phyloP scores from a whole-genome alignment of 1,139 yeast genomes.

The Starmera stellimalicola region DNA sequence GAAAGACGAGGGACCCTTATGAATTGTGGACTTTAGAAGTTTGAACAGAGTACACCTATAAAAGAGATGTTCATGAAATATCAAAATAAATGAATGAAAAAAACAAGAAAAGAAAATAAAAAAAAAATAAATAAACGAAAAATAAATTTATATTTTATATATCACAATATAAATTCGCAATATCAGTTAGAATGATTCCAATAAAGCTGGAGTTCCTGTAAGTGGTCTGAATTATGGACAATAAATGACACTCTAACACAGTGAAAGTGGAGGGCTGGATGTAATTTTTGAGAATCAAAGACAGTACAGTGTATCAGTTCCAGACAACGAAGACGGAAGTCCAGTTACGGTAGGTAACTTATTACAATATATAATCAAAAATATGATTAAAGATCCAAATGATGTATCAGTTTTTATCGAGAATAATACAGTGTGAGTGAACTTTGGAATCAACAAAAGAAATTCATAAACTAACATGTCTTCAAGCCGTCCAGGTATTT shows the following conservation, averaged over 20 bases:
- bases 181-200: too few relatives aligned
- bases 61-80: too few relatives aligned
- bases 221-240: neutral
- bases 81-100: too few relatives aligned
- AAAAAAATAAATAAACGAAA: too few relatives aligned
- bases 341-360: constrained; percentile 5
- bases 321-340: constrained; percentile 3
- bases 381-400: constrained; percentile 49
- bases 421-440: constrained; percentile 42
- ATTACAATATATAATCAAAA: constrained; percentile 34
- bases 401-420: constrained; percentile 73
- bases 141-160: too few relatives aligned
- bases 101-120: too few relatives aligned
- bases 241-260: neutral
- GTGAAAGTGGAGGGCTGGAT: constrained; percentile 13
- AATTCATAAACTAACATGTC: neutral
- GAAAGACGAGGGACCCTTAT: too few relatives aligned
- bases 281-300: constrained; percentile 12
- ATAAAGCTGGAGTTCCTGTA: constrained; percentile 10
- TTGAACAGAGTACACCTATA: too few relatives aligned
- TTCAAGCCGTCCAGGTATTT: constrained; percentile 74
- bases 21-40: too few relatives aligned
- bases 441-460: neutral
- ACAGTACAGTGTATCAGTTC: constrained; percentile 7
- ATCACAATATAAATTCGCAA: too few relatives aligned